Evolutionary conservation across 352 stramenopile genomes (phyloP).

Genomic region (Pythium aphanidermatum): DNA sequence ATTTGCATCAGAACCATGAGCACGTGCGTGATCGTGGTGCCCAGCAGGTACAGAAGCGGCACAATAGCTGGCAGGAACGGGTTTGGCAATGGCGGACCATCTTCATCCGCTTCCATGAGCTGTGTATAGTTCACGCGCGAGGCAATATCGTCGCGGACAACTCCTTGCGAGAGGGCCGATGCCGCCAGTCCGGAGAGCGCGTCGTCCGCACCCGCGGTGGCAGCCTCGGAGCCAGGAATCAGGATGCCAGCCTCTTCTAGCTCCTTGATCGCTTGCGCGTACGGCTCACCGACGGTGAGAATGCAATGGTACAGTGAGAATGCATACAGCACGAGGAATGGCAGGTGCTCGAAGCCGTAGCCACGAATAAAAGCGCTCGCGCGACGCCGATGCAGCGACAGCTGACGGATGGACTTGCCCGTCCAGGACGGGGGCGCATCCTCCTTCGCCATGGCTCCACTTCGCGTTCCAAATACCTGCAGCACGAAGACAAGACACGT

Average conservation of each 20-base stretch:
- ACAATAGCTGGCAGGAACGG: conserved; percentile 88
- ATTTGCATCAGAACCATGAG: conserved; percentile 88
- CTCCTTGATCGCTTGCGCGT: conserved; percentile 63
- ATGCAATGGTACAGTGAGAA: conserved; percentile 38
- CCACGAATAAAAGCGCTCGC: conserved; percentile 27
- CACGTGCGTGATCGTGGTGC: conserved; percentile 71
- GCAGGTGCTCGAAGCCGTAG: conserved; percentile 41
- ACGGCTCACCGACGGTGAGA: conserved; percentile 40
- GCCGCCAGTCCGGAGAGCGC: conserved; percentile 51
- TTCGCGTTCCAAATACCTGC: too few species aligned
- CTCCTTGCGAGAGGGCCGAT: conserved; percentile 61
- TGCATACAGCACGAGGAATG: conserved; percentile 39
- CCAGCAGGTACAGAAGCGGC: conserved; percentile 81
- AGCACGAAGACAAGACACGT: too few species aligned
- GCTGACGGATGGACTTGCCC: conserved; percentile 36
- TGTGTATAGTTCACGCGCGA: conserved; percentile 54
- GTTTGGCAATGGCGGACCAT: conserved; percentile 77
- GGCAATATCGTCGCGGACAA: conserved; percentile 41
- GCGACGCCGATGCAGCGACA: conserved; percentile 37
- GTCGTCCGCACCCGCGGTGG: conserved; percentile 27
- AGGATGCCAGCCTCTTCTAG: conserved; percentile 55
- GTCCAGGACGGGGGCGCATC: conserved; percentile 27
- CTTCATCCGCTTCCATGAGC: conserved; percentile 44
- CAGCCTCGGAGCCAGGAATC: conserved; percentile 24
- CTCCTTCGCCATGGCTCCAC: conserved; percentile 12